Evolutionary conservation across 306 rosid species (phyloP).

Genomic region (Begonia masoniana): DNA sequence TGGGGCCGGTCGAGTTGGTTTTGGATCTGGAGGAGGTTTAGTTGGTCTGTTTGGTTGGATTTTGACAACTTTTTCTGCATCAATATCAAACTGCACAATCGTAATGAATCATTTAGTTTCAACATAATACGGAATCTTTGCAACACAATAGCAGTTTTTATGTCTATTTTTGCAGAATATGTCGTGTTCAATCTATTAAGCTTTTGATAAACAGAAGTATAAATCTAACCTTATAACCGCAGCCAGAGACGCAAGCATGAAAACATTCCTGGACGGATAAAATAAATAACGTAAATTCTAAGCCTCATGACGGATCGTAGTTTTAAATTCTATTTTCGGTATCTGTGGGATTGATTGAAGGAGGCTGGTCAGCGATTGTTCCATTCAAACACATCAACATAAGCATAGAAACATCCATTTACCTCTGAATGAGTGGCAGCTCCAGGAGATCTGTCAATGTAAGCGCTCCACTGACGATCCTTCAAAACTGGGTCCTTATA

Average conservation of each 20-base stretch:
- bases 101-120: neutral
- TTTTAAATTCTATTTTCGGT: no score
- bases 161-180: neutral
- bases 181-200: no score
- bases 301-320: no score
- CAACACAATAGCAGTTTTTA: neutral
- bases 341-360: no score
- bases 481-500: conserved; percentile 88
- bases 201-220: no score
- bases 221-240: conserved; percentile 77
- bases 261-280: conserved; percentile 59
- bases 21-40: conserved; percentile 35
- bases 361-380: no score
- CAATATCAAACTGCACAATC: conserved; percentile 48
- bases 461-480: conserved; percentile 91
- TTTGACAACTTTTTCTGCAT: conserved; percentile 36
- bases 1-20: conserved; percentile 27
- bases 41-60: conserved; percentile 57
- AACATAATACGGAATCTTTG: neutral
- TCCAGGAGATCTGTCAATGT: conserved; percentile 94
- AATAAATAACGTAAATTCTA: neutral
- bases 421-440: conserved; percentile 64
- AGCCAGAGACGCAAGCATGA: conserved; percentile 82
- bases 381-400: neutral
- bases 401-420: neutral